phyloP scores from a whole-genome alignment of 306 rosid genomes.

The Trifolium subterraneum region DNA sequence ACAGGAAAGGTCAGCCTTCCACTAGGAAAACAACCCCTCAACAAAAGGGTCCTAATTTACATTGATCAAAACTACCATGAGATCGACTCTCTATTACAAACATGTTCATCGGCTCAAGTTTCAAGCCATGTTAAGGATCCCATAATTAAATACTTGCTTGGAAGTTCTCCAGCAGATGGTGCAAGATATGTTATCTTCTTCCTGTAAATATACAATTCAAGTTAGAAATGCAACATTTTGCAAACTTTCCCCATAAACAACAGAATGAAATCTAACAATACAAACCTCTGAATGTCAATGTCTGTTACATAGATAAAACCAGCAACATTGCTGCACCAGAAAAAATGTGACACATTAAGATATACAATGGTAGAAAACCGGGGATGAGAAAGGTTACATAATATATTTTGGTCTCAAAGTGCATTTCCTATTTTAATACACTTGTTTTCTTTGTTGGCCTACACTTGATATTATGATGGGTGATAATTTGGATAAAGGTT shows the following conservation, averaged over 20 bases:
- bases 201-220: constrained; percentile 55
- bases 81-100: constrained; percentile 11
- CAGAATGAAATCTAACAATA: constrained; percentile 14
- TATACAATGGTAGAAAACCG: not conserved
- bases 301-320: constrained; percentile 88
- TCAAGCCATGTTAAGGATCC: constrained; percentile 91
- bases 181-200: constrained; percentile 88
- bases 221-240: constrained; percentile 40
- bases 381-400: not conserved
- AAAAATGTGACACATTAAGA: constrained; percentile 32
- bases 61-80: constrained; percentile 21
- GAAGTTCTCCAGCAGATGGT: constrained; percentile 91
- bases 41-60: constrained; percentile 19
- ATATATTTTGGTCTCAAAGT: not conserved
- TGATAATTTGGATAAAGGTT: not conserved
- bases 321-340: constrained; percentile 78
- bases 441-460: too few relatives aligned
- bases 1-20: not conserved
- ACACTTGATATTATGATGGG: not conserved
- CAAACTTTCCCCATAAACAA: constrained; percentile 18
- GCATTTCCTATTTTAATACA: too few relatives aligned
- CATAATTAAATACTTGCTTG: constrained; percentile 77
- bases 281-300: constrained; percentile 86
- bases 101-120: constrained; percentile 52
- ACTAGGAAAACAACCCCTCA: constrained; percentile 11